phyloP scores from a whole-genome alignment of 352 stramenopile species.

The Stramenopiles sp. region DNA sequence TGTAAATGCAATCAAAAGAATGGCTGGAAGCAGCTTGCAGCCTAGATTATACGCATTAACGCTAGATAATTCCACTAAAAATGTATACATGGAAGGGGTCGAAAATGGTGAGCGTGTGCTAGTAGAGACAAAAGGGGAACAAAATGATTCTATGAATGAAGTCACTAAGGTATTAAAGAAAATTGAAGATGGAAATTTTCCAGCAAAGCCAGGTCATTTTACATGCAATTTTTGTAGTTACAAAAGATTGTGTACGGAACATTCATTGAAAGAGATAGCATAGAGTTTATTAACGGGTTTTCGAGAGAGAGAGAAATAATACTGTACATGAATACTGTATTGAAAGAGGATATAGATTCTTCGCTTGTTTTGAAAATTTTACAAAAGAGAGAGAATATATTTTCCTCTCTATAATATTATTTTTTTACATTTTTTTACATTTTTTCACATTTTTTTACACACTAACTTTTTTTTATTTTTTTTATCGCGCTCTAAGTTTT shows the following conservation, averaged over 20 bases:
- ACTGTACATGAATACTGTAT: too few species aligned
- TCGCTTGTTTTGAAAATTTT: too few species aligned
- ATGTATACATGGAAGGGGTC: neutral
- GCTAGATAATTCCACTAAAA: neutral
- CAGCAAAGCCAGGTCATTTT: neutral
- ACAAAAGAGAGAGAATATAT: too few species aligned
- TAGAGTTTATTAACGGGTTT: too few species aligned
- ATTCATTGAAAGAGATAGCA: neutral
- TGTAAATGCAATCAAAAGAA: neutral
- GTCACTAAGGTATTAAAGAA: neutral
- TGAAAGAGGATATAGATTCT: too few species aligned
- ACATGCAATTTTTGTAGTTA: neutral
- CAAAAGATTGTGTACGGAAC: neutral
- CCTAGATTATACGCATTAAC: neutral
- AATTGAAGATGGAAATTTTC: neutral
- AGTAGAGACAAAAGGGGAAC: neutral
- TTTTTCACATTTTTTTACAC: too few species aligned
- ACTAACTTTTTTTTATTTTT: too few species aligned
- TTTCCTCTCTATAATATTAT: too few species aligned
- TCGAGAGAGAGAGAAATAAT: too few species aligned
- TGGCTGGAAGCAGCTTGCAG: neutral
- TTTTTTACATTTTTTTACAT: too few species aligned
- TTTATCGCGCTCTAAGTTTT: too few species aligned
- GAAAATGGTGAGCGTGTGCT: neutral
- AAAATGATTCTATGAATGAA: neutral